Evolutionary conservation across 495 filamentous ascomycete genomes (phyloP), one percentile per base, ranked within the genome.

Genomic region (Lophiotrema nucula): DNA sequence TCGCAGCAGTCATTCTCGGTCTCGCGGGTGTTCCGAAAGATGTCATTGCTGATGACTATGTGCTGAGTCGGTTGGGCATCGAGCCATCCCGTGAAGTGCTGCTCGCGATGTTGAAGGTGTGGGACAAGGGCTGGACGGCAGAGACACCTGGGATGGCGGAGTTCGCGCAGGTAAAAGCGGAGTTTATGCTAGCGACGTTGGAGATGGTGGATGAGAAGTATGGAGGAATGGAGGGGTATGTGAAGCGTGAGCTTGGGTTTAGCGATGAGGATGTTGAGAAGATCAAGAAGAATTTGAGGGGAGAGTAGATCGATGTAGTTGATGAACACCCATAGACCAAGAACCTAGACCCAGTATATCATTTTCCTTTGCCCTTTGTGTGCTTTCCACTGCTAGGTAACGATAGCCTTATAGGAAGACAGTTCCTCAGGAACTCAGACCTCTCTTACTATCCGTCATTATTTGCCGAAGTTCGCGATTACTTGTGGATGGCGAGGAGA

Each of bases 31-130:
- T 83, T 0, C 56, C 72, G 0, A 77, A 85, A 61, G 75, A 81
- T 15, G 54, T 72, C n/a, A 75, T 88, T 27, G 79, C 81, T 6
- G 66, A 80, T 37, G 85, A 88, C 67, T 88, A 88, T 67, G 73
- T 73, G 39, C 70, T 88, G 13, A 85, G 83, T 0, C 76, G 81
- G 12, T 26, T 83, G 5, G 84, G 81, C 0, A 67, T 83, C 23
- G 71, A 69, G 19, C 67, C 58, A 2, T 70, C 73, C 45, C 75
- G 75, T 43, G 66, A 72, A 16, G 62, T 68, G 27, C 74, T 83
- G 39, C 63, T 82, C 23, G 49, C 69, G 31, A 72, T 76, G 43
- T 58, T 81, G 61, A 69, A 76, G 56, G 45, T 56, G 27, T 81
- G 53, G 65, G 70, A 51, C 39, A 33, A 70, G 70, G 11, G 70